These are phyloP conservation scores for Parmelia sp. DNA, from an alignment of 495 filamentous ascomycete genomes.

Conservation along the genomic window DNA sequence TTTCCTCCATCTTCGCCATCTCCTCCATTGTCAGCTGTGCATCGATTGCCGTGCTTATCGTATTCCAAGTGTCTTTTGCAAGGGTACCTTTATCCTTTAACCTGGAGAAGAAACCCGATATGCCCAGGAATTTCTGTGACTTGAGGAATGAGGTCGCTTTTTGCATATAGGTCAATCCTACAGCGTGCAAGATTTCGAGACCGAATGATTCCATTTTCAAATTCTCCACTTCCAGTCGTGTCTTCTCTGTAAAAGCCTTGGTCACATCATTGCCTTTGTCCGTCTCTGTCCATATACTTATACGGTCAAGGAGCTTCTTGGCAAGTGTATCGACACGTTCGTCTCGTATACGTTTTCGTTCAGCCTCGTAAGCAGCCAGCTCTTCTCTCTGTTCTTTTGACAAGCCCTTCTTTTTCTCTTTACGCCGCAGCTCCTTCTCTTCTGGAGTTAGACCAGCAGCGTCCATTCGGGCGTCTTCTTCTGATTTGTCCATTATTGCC, in stretches of 20 bases:
- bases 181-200: slow-evolving; percentile 92
- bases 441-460: slow-evolving; percentile 66
- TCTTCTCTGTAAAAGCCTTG: slow-evolving; percentile 85
- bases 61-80: slow-evolving; percentile 97
- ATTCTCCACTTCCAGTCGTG: slow-evolving; percentile 90
- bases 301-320: slow-evolving; percentile 78
- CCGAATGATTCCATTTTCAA: slow-evolving; percentile 99
- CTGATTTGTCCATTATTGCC: slow-evolving; percentile 80
- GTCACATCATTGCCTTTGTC: slow-evolving; percentile 85
- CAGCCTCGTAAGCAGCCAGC: slow-evolving; percentile 77
- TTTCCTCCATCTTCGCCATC: slow-evolving; percentile 94
- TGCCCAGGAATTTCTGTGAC: slow-evolving; percentile 92
- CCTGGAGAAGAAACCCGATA: slow-evolving; percentile 86
- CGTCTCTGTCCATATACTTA: slow-evolving; percentile 95
- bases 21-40: slow-evolving; percentile 98
- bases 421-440: slow-evolving; percentile 69
- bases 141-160: slow-evolving; percentile 86
- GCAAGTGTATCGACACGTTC: slow-evolving; percentile 80
- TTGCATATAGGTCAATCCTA: slow-evolving; percentile 79
- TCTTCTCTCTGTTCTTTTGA: slow-evolving; percentile 87
- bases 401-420: slow-evolving; percentile 86
- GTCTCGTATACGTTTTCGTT: slow-evolving; percentile 76
- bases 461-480: slow-evolving; percentile 71
- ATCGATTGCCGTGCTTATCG: slow-evolving; percentile 94
- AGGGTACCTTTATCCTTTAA: slow-evolving; percentile 96